A percentile compares a stretch with the other conserved stretches of the same genome.
Conservation (phyloP, 169 alveolate genomes). For the Plasmodium relictum region DNA sequence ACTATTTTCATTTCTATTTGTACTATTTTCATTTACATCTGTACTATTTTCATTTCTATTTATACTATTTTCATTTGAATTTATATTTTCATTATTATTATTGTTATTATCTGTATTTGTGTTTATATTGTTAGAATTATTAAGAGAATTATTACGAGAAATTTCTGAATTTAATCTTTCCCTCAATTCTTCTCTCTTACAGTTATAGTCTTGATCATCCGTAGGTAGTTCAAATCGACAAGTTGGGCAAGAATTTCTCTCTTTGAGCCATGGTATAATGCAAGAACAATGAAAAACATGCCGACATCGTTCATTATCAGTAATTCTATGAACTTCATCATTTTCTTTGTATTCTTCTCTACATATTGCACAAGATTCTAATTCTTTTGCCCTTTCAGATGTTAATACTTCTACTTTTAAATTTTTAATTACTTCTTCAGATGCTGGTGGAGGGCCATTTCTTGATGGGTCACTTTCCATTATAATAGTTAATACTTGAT, state of each 20-base stretch:
- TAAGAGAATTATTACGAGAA: constrained; percentile 46
- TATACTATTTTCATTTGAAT: neutral
- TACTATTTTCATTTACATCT: neutral
- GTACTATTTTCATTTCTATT: neutral
- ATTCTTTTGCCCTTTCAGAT: constrained; percentile 76
- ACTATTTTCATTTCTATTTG: too few species aligned
- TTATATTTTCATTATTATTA: neutral
- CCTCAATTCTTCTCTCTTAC: constrained; percentile 85
- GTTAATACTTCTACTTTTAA: constrained; percentile 82
- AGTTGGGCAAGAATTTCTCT: constrained; percentile 96
- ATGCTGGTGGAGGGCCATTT: constrained; percentile 90
- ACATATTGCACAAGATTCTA: constrained; percentile 89
- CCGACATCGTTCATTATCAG: constrained; percentile 88
- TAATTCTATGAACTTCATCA: constrained; percentile 84
- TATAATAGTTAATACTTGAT: constrained; percentile 80
- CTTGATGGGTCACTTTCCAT: constrained; percentile 91
- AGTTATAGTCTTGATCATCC: constrained; percentile 93
- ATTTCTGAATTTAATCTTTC: constrained; percentile 81
- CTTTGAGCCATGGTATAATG: constrained; percentile 95
- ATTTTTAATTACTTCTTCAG: constrained; percentile 83
- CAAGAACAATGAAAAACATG: constrained; percentile 96
- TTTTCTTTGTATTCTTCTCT: constrained; percentile 87
- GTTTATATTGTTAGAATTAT: neutral
- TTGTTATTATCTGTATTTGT: neutral
- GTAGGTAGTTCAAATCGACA: constrained; percentile 96